These are phyloP conservation scores for Peniophora sp. DNA, from an alignment of 1,284 basidiomycete species.

Conservation along the genomic window DNA sequence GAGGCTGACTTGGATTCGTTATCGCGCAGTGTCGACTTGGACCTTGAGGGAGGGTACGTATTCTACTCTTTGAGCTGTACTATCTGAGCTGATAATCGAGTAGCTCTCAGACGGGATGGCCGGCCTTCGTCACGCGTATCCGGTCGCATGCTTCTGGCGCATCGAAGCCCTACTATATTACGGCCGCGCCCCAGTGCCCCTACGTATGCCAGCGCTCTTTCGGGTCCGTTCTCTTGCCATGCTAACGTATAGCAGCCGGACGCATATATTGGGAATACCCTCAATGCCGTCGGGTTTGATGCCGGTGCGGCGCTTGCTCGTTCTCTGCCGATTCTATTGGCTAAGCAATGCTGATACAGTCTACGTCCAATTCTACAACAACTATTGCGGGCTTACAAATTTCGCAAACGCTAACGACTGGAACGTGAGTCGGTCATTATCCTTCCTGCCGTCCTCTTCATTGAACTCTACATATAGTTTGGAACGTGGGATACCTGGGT, in stretches of 20 bases:
- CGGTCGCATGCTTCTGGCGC: constrained; percentile 38
- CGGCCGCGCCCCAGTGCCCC: constrained; percentile 61
- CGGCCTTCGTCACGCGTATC: constrained; percentile 46
- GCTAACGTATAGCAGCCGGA: constrained; percentile 32
- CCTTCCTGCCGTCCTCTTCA: constrained; percentile 4
- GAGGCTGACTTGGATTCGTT: too few species aligned
- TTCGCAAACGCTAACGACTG: constrained; percentile 34
- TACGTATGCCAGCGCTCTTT: constrained; percentile 18
- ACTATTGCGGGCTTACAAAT: constrained; percentile 44
- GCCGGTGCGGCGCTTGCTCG: constrained; percentile 40
- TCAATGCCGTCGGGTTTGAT: constrained; percentile 51
- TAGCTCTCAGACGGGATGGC: constrained; percentile 24
- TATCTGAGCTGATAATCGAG: neutral
- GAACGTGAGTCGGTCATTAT: constrained; percentile 28
- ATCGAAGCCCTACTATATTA: constrained; percentile 50
- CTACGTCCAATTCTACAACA: constrained; percentile 38
- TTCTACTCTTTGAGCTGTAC: neutral
- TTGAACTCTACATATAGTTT: too few species aligned
- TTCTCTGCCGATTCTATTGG: neutral
- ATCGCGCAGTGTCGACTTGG: constrained; percentile 45
- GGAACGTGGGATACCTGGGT: constrained; percentile 47
- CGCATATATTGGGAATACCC: constrained; percentile 41
- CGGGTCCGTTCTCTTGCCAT: neutral
- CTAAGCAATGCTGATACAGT: neutral
- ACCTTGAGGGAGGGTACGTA: constrained; percentile 55